Evolutionary conservation across 495 filamentous ascomycete species (phyloP).

Genomic region (Aspergillus ellipticus): DNA sequence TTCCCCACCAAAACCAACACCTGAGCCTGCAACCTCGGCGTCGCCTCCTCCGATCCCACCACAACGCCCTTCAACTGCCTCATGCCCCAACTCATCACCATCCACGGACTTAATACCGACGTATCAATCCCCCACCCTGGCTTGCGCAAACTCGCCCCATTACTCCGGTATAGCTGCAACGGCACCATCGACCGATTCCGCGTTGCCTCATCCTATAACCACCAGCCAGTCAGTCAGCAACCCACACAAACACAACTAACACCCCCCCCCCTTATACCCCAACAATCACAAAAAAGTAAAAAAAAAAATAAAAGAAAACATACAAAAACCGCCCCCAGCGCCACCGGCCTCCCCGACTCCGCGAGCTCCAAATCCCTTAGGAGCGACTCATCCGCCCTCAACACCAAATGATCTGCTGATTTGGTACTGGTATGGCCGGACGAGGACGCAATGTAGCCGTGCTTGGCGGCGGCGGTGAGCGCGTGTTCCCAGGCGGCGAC

Average conservation of each 20-base stretch:
- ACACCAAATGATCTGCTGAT: slow-evolving; percentile 49
- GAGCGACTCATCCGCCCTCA: slow-evolving; percentile 67
- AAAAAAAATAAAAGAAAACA: slow-evolving; percentile 14
- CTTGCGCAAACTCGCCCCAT: slow-evolving; percentile 47
- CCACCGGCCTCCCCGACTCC: slow-evolving; percentile 81
- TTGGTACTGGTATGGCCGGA: slow-evolving; percentile 15
- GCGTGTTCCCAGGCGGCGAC: slow-evolving; percentile 76
- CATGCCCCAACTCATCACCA: slow-evolving; percentile 71
- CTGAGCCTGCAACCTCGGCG: slow-evolving; percentile 30
- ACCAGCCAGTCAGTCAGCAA: slow-evolving; percentile 4
- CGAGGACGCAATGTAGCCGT: slow-evolving; percentile 58
- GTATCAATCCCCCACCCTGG: slow-evolving; percentile 54
- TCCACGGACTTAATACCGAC: slow-evolving; percentile 48
- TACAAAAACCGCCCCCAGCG: slow-evolving; percentile 73
- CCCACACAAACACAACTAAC: neutral
- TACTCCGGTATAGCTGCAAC: slow-evolving; percentile 57
- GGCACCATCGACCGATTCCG: slow-evolving; percentile 64
- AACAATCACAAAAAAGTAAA: no score
- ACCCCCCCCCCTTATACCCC: no score
- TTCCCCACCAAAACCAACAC: slow-evolving; percentile 53
- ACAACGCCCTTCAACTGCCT: slow-evolving; percentile 62
- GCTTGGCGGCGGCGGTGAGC: slow-evolving; percentile 61
- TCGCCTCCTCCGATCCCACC: slow-evolving; percentile 36
- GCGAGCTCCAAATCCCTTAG: slow-evolving; percentile 66
- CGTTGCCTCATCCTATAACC: slow-evolving; percentile 61